These are phyloP conservation scores for Penicillium sp. DNA, from an alignment of 2,329 filamentous ascomycete genomes.

Conservation along the genomic window DNA sequence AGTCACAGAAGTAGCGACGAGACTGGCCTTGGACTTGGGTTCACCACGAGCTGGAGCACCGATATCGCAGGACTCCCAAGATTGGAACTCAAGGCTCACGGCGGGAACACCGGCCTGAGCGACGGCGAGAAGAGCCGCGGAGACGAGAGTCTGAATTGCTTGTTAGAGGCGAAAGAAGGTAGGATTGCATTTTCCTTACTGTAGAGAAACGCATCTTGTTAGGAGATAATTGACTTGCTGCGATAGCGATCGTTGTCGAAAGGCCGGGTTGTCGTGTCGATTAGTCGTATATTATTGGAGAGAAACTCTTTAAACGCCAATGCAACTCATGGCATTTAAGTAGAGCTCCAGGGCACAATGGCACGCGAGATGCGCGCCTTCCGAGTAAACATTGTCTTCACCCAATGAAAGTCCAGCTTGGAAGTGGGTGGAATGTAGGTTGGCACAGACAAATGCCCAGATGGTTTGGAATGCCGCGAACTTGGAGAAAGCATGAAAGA, in stretches of 20 bases:
- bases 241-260: slow-evolving; percentile 3
- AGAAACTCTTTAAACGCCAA: background rate
- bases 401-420: background rate
- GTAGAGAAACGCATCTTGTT: slow-evolving; percentile 24
- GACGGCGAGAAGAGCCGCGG: slow-evolving; percentile 18
- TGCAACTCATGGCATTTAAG: slow-evolving; percentile 16
- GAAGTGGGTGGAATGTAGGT: slow-evolving; percentile 1
- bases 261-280: slow-evolving; percentile 1
- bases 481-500: background rate
- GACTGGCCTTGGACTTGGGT: slow-evolving; percentile 12
- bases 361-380: slow-evolving; percentile 4
- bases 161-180: background rate
- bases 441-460: background rate
- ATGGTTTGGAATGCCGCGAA: slow-evolving; percentile 18
- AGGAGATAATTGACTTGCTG: slow-evolving; percentile 1
- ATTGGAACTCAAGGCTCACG: slow-evolving; percentile 20
- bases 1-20: slow-evolving; percentile 16
- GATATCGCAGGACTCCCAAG: slow-evolving; percentile 22
- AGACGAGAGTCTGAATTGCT: slow-evolving; percentile 16
- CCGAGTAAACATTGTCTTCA: slow-evolving; percentile 8
- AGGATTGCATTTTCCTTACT: slow-evolving; percentile 2
- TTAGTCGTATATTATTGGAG: slow-evolving; percentile 6
- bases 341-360: slow-evolving; percentile 2
- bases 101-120: slow-evolving; percentile 21
- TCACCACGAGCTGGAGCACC: slow-evolving; percentile 14